Conservation (phyloP, 1,139 yeast species). For the Yamadazyma dendronema region DNA sequence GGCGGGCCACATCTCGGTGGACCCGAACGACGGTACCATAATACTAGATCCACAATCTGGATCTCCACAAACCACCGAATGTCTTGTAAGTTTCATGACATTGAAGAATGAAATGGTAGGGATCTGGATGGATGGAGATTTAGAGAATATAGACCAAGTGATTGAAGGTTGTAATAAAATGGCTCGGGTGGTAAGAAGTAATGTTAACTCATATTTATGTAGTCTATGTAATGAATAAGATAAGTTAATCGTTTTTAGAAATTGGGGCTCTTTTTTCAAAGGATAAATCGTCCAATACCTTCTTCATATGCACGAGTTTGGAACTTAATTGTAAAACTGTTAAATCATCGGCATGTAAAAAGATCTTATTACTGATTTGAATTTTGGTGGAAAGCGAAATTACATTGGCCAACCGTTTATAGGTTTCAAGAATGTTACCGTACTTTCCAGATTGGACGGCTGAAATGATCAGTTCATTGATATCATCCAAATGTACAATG, state of each 20-base stretch:
- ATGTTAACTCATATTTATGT: conserved; percentile 30
- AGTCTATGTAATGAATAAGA: conserved; percentile 1
- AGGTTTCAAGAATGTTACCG: conserved; percentile 31
- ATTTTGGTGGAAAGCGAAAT: conserved; percentile 39
- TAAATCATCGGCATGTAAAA: conserved; percentile 35
- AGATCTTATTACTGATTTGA: conserved; percentile 38
- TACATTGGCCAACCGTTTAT: conserved; percentile 32
- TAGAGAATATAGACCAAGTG: conserved; percentile 25
- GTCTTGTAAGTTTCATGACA: conserved; percentile 53
- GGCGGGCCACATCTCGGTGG: conserved; percentile 52
- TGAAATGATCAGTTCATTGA: conserved; percentile 27
- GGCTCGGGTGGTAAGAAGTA: conserved; percentile 46
- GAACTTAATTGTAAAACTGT: conserved; percentile 33
- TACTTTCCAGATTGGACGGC: conserved; percentile 23
- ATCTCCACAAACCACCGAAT: conserved; percentile 24
- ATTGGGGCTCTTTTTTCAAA: conserved; percentile 15
- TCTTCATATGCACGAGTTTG: conserved; percentile 43
- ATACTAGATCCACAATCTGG: conserved; percentile 19
- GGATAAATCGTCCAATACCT: conserved; percentile 44
- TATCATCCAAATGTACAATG: conserved; percentile 24
- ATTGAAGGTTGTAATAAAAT: conserved; percentile 41
- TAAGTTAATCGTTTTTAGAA: conserved; percentile 6
- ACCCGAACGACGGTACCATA: conserved; percentile 16
- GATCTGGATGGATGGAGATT: conserved; percentile 49
- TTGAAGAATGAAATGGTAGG: conserved; percentile 55